phyloP scores from a whole-genome alignment of 2,329 filamentous ascomycete species.

The Eurotiales sp. region DNA sequence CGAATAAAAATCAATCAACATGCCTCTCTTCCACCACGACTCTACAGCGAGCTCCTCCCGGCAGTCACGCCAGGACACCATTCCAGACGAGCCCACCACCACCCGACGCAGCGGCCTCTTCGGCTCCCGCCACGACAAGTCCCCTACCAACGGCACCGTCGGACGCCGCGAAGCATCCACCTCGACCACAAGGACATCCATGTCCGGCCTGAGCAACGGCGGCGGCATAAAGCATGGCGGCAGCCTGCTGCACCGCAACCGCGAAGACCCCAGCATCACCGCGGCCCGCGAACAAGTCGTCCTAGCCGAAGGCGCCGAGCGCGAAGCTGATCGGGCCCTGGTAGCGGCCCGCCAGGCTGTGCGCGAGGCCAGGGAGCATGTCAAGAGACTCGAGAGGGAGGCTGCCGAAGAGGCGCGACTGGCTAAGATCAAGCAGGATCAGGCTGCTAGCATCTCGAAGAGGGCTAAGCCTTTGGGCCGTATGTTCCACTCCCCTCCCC shows the following conservation, averaged over 20 bases:
- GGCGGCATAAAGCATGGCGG: not conserved
- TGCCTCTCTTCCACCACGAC: constrained; percentile 10
- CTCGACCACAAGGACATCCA: not conserved
- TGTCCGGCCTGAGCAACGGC: not conserved
- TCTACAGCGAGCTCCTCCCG: not conserved
- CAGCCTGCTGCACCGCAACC: constrained; percentile 17
- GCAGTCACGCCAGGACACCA: not conserved
- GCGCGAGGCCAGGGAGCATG: constrained; percentile 60
- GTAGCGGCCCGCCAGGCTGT: constrained; percentile 57
- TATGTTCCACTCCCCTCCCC: too few relatives aligned
- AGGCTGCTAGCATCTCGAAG: constrained; percentile 64
- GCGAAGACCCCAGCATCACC: constrained; percentile 60
- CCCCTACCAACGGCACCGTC: not conserved
- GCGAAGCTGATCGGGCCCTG: constrained; percentile 62
- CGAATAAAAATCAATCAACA: constrained; percentile 1
- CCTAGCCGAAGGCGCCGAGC: constrained; percentile 60
- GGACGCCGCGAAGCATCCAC: too few relatives aligned
- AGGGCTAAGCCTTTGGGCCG: constrained; percentile 66
- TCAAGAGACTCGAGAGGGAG: constrained; percentile 61
- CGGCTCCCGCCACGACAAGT: not conserved
- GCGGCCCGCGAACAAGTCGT: constrained; percentile 60
- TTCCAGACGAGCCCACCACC: not conserved
- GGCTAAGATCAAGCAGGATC: constrained; percentile 65
- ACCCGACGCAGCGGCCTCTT: constrained; percentile 8
- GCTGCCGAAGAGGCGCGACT: constrained; percentile 61